A percentile compares a stretch with the other conserved stretches of the same genome.
phyloP scores from a whole-genome alignment of 73 alveolate genomes.

The Breviolum minutum region DNA sequence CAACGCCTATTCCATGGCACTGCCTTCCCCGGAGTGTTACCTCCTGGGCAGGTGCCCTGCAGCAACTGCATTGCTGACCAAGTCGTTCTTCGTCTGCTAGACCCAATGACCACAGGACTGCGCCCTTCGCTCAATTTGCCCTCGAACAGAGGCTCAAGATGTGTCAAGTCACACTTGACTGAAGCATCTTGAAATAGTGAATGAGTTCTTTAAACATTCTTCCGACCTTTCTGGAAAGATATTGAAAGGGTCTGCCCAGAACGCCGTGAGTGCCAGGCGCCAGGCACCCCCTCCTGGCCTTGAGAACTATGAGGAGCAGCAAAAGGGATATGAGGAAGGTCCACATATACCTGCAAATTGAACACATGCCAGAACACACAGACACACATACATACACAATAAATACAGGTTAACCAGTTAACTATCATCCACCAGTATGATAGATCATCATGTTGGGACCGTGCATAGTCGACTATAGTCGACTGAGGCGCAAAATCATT shows the following conservation, averaged over 20 bases:
- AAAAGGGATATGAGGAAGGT: neutral
- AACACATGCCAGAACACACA: too few relatives aligned
- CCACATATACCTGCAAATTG: too few relatives aligned
- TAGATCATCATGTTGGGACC: too few relatives aligned
- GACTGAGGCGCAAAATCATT: neutral
- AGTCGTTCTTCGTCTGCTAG: too few relatives aligned
- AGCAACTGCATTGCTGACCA: neutral
- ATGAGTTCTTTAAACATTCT: neutral
- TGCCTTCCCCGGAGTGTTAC: slow-evolving; percentile 43
- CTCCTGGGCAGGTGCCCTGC: slow-evolving; percentile 36
- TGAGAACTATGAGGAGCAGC: neutral
- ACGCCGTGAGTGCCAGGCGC: neutral
- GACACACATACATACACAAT: too few relatives aligned
- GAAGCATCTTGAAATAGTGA: neutral
- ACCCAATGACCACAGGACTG: neutral
- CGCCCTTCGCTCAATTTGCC: neutral
- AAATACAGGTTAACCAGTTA: too few relatives aligned
- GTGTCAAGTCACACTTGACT: too few relatives aligned
- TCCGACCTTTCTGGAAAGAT: too few relatives aligned
- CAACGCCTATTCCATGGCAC: neutral
- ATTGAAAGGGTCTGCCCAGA: too few relatives aligned
- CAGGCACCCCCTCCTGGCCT: neutral
- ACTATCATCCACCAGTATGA: too few relatives aligned
- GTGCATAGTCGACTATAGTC: too few relatives aligned
- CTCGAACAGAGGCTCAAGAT: neutral